These are phyloP conservation scores for Graphium sp. DNA, from an alignment of 2,329 filamentous ascomycete genomes.

Conservation along the genomic window DNA sequence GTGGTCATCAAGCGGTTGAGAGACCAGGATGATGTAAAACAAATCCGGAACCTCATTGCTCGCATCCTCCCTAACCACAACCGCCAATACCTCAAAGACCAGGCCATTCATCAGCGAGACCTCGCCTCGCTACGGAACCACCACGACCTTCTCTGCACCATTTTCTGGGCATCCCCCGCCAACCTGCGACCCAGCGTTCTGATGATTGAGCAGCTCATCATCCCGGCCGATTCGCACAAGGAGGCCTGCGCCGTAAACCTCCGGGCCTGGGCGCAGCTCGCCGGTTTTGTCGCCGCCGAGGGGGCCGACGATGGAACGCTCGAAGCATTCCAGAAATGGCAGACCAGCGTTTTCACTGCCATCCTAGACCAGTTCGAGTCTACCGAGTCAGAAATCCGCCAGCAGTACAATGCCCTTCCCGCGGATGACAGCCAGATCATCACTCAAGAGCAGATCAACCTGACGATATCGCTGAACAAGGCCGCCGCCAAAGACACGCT, in stretches of 20 bases:
- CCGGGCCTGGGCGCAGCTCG: slow-evolving; percentile 44
- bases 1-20: slow-evolving; percentile 35
- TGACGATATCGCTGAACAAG: slow-evolving; percentile 34
- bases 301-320: slow-evolving; percentile 26
- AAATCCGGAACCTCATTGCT: slow-evolving; percentile 42
- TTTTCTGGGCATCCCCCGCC: slow-evolving; percentile 46
- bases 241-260: slow-evolving; percentile 49
- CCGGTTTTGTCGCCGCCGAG: slow-evolving; percentile 36
- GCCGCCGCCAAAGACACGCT: slow-evolving; percentile 35
- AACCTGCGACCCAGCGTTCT: slow-evolving; percentile 33
- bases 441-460: slow-evolving; percentile 25
- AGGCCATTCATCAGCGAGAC: slow-evolving; percentile 40
- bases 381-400: slow-evolving; percentile 35
- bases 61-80: slow-evolving; percentile 50
- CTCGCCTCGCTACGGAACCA: slow-evolving; percentile 50
- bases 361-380: slow-evolving; percentile 40
- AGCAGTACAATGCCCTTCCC: slow-evolving; percentile 32
- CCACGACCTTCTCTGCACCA: slow-evolving; percentile 48
- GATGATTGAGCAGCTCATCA: slow-evolving; percentile 41
- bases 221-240: slow-evolving; percentile 43
- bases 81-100: slow-evolving; percentile 46
- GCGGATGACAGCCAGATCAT: slow-evolving; percentile 24
- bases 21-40: slow-evolving; percentile 29
- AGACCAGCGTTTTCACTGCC: slow-evolving; percentile 37
- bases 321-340: slow-evolving; percentile 27